Evolutionary conservation across 139 green algal species (phyloP), one percentile per base, ranked within the genome.

Genomic region (Limnomonas spitsbergensis): DNA sequence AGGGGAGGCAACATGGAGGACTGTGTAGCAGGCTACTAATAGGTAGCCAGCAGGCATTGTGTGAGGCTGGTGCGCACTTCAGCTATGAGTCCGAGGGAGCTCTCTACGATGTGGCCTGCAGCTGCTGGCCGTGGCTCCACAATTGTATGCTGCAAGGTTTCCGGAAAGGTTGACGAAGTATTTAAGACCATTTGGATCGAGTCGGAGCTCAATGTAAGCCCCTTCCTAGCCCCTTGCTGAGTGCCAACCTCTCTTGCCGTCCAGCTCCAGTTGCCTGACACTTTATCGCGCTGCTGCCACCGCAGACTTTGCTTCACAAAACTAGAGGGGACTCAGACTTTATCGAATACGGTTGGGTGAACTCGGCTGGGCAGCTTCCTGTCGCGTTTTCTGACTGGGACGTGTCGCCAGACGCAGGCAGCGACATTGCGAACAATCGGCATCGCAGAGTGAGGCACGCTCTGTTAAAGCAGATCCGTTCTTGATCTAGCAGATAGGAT

Each of bases 101-200:
- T 74, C 7, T 32, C 68, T 6, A 53, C 68, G 24, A 4, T 42
- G 3, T 74, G 68, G 68, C 68, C 68, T 20, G 68, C 35, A 42
- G 14, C 34, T 29, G 35, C 34, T 3, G 68, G 68, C 36, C 29
- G 26, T n/a, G 68, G 68, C 6, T 32, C 14, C 68, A 74, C 34
- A 9, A 32, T 74, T n/a, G 1, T 79, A 1, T 79, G 69, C 32
- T 27, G 72, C 0, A 32, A 67, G 4, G 74, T 76, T 24, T 38
- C 75, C 7, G 82, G 73, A 37, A 79, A 66, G 0, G 78, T 61
- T 27, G 78, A 75, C 35, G 74, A 86, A 2, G 71, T 86, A 0
- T 86, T 86, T 40, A 71, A 66, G 26, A 77, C 73, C 4, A 4
- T 81, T 1, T 86, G 80, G 66, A 42, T 56, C 4, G 26, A 38